Conservation (phyloP, 2,329 filamentous ascomycete species). For the Fusarium humuli region DNA sequence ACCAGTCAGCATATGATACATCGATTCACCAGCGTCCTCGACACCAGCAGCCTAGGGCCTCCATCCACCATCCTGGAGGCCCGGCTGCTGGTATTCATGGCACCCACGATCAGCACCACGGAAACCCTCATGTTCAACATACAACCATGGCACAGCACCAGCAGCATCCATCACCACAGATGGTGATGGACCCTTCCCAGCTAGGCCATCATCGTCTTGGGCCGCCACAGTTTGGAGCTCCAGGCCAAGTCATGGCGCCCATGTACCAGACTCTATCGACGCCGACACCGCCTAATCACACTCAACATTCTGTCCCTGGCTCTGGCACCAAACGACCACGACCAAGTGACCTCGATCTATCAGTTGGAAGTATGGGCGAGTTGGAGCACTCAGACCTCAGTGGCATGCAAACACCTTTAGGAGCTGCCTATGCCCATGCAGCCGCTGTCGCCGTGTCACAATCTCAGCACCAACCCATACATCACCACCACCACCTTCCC, state of each 20-base stretch:
- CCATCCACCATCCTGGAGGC: constrained; percentile 60
- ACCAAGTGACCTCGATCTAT: constrained; percentile 70
- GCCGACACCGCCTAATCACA: constrained; percentile 50
- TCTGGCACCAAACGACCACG: constrained; percentile 63
- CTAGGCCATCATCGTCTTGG: constrained; percentile 65
- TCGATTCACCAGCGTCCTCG: constrained; percentile 53
- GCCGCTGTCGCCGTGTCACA: constrained; percentile 49
- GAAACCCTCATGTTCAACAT: constrained; percentile 48
- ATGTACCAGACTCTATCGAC: constrained; percentile 64
- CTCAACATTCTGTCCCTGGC: constrained; percentile 45
- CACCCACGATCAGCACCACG: constrained; percentile 54
- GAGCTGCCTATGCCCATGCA: constrained; percentile 63
- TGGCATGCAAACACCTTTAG: constrained; percentile 65
- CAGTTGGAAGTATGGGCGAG: constrained; percentile 62
- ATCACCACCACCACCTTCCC: constrained; percentile 86
- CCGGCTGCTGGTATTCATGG: constrained; percentile 60
- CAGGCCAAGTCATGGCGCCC: constrained; percentile 62
- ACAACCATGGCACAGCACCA: constrained; percentile 58
- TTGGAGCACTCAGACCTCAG: constrained; percentile 68
- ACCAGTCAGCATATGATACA: constrained; percentile 71
- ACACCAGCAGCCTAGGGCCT: constrained; percentile 57
- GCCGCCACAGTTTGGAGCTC: constrained; percentile 64
- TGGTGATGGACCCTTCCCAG: constrained; percentile 67
- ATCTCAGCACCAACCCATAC: constrained; percentile 64
- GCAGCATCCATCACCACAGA: constrained; percentile 63